These are phyloP conservation scores for Penicillium decumbens DNA, from an alignment of 2,329 filamentous ascomycete species.

Conservation along the genomic window DNA sequence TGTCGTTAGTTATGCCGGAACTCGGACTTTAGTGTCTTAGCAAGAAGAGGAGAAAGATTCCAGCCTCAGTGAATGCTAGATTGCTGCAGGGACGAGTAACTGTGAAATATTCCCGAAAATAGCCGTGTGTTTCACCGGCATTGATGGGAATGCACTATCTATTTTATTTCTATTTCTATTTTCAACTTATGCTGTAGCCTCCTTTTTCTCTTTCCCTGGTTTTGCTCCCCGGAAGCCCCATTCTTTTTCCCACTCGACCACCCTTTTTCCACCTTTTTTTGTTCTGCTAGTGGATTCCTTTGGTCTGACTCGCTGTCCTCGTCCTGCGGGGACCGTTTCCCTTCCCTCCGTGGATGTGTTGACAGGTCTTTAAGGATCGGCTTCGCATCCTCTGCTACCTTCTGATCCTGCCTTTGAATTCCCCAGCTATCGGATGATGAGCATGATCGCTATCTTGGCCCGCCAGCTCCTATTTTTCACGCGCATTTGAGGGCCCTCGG, in stretches of 20 bases:
- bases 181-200: background rate
- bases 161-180: background rate
- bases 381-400: slow-evolving; percentile 6
- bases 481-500: slow-evolving; percentile 21
- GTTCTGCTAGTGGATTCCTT: background rate
- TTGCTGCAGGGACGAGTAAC: background rate
- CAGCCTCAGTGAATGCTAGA: background rate
- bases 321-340: background rate
- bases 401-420: slow-evolving; percentile 5
- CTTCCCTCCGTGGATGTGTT: background rate
- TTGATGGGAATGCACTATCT: slow-evolving; percentile 10
- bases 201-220: background rate
- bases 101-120: slow-evolving; percentile 11
- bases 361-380: slow-evolving; percentile 6
- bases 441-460: slow-evolving; percentile 22
- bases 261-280: no score
- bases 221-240: background rate
- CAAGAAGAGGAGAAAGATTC: slow-evolving; percentile 8
- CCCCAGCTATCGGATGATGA: slow-evolving; percentile 18
- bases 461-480: slow-evolving; percentile 14
- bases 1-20: slow-evolving; percentile 12
- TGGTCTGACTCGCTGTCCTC: slow-evolving; percentile 1
- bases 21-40: slow-evolving; percentile 10
- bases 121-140: slow-evolving; percentile 11
- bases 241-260: background rate